Evolutionary conservation across 2,329 filamentous ascomycete genomes (phyloP).

Genomic region (Triangularia setosa): DNA sequence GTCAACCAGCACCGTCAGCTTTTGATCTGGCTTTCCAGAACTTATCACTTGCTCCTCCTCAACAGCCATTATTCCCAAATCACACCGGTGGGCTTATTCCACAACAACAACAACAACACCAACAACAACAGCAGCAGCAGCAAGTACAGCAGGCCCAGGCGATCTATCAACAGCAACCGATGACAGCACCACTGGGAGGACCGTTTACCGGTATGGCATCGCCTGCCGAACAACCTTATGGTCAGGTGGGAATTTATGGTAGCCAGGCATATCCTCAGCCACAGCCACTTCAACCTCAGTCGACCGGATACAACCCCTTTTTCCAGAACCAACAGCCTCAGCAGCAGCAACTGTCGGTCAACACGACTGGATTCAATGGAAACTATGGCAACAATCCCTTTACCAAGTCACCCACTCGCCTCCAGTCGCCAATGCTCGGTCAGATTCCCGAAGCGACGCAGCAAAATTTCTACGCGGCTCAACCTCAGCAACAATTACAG

Average conservation of each 20-base stretch:
- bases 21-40: slow-evolving; percentile 71
- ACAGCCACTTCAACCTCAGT: slow-evolving; percentile 35
- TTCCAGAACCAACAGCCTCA: slow-evolving; percentile 34
- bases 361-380: slow-evolving; percentile 35
- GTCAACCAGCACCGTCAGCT: slow-evolving; percentile 29
- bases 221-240: slow-evolving; percentile 39
- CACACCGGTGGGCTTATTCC: slow-evolving; percentile 59
- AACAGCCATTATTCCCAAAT: slow-evolving; percentile 65
- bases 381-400: slow-evolving; percentile 45
- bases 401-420: slow-evolving; percentile 45
- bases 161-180: slow-evolving; percentile 41
- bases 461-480: slow-evolving; percentile 36
- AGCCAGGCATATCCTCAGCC: slow-evolving; percentile 42
- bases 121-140: slow-evolving; percentile 26
- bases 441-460: slow-evolving; percentile 53
- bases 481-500: slow-evolving; percentile 20
- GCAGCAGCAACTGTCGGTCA: slow-evolving; percentile 38
- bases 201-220: slow-evolving; percentile 40
- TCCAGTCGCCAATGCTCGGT: slow-evolving; percentile 47
- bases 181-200: slow-evolving; percentile 20
- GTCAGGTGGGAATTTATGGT: slow-evolving; percentile 37
- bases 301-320: slow-evolving; percentile 51
- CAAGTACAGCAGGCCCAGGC: slow-evolving; percentile 32
- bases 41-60: slow-evolving; percentile 59
- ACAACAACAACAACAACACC: slow-evolving; percentile 20